Evolutionary conservation across 306 rosid species (phyloP).

Genomic region (Argentina anserina): DNA sequence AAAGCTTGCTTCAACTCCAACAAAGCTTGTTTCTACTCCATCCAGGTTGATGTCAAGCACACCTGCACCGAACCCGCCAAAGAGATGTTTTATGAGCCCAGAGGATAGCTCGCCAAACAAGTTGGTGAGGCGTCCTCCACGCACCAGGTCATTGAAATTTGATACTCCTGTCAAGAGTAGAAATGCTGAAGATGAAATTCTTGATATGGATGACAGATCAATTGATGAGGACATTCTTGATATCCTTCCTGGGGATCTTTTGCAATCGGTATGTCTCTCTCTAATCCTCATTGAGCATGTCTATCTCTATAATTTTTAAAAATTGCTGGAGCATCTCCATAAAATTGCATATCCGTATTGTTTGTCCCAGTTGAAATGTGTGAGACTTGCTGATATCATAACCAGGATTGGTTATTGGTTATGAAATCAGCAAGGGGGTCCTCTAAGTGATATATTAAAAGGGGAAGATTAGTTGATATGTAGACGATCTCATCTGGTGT

Average conservation of each 20-base stretch:
- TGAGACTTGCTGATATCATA: neutral
- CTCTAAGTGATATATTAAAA: too few species aligned
- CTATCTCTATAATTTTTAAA: neutral
- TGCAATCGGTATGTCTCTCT: conserved; percentile 61
- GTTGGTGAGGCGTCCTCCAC: conserved; percentile 51
- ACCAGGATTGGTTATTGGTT: too few species aligned
- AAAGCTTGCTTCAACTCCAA: conserved; percentile 54
- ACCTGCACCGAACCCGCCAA: conserved; percentile 50
- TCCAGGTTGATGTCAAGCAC: conserved; percentile 56
- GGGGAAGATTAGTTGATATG: too few species aligned
- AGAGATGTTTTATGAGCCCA: conserved; percentile 54
- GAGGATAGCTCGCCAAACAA: conserved; percentile 42
- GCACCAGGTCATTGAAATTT: conserved; percentile 60
- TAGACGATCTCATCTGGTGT: neutral
- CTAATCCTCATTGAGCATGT: neutral
- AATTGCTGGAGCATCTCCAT: neutral
- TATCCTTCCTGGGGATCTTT: conserved; percentile 55
- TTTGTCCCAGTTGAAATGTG: neutral
- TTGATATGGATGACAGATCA: conserved; percentile 25
- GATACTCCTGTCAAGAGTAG: conserved; percentile 63
- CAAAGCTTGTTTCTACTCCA: conserved; percentile 51
- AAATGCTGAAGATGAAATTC: conserved; percentile 16
- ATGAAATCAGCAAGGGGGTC: too few species aligned
- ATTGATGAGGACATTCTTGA: conserved; percentile 38
- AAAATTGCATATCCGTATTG: neutral